Conservation (phyloP, 805 yeast genomes). For the Pichia californica region DNA sequence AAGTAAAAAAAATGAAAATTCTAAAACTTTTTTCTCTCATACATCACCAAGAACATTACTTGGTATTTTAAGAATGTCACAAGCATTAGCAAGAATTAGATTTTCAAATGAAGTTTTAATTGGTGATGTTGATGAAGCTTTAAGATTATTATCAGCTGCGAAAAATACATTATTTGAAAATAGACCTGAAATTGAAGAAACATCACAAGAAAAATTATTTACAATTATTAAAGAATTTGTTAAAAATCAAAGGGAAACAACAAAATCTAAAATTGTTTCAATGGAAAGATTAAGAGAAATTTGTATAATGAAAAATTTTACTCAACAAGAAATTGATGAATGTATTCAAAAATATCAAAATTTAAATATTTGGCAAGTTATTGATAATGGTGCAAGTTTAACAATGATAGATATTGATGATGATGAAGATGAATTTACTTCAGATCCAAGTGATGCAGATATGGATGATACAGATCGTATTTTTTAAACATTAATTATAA, state of each 20-base stretch:
- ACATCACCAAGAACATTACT: constrained; percentile 93
- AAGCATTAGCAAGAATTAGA: constrained; percentile 87
- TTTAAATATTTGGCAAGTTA: constrained; percentile 68
- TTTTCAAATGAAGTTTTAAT: constrained; percentile 63
- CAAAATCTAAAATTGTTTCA: constrained; percentile 30
- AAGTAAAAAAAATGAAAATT: constrained; percentile 70
- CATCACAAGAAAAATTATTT: constrained; percentile 63
- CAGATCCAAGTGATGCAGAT: constrained; percentile 7
- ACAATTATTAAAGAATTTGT: constrained; percentile 52
- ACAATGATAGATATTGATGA: constrained; percentile 44
- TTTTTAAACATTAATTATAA: too few relatives aligned
- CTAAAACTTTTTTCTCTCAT: constrained; percentile 76
- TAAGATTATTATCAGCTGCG: constrained; percentile 81
- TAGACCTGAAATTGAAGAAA: constrained; percentile 49
- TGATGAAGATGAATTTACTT: constrained; percentile 24
- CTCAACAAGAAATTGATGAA: constrained; percentile 67
- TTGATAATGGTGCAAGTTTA: constrained; percentile 62
- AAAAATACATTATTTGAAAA: constrained; percentile 68
- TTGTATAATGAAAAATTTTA: constrained; percentile 75
- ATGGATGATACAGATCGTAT: neutral
- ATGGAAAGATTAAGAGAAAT: constrained; percentile 52
- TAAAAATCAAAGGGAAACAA: constrained; percentile 19
- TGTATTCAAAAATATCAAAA: constrained; percentile 70
- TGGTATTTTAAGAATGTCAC: constrained; percentile 87
- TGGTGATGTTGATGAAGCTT: constrained; percentile 92